These are phyloP conservation scores for Aurantiochytrium sp. DNA, from an alignment of 108 stramenopile species.

Conservation along the genomic window DNA sequence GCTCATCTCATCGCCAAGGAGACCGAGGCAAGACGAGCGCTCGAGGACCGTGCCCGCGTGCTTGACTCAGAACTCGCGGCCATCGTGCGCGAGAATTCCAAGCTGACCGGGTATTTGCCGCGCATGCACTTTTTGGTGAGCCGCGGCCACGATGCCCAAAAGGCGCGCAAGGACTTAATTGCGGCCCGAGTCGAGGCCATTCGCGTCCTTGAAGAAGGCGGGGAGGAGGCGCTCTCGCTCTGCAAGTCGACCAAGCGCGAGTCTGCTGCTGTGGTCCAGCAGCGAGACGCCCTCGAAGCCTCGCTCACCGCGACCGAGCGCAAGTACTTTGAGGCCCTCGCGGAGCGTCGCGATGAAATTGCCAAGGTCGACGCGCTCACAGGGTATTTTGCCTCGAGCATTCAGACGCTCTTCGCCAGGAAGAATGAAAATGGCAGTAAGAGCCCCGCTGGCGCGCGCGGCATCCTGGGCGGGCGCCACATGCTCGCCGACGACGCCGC, in stretches of 20 bases:
- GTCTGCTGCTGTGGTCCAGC: not conserved
- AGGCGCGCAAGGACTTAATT: not conserved
- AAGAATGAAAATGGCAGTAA: not conserved
- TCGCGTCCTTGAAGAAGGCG: not conserved
- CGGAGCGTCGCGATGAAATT: not conserved
- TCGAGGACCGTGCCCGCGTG: not conserved
- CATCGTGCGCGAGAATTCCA: not conserved
- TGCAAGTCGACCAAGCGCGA: not conserved
- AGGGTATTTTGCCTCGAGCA: not conserved
- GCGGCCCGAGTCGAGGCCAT: not conserved
- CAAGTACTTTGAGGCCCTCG: not conserved
- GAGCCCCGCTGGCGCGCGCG: too few relatives aligned
- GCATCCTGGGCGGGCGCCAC: not conserved
- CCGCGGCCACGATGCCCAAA: not conserved
- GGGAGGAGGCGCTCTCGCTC: not conserved
- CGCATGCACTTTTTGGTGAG: not conserved
- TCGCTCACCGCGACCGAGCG: not conserved
- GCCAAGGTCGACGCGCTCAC: conserved; percentile 10
- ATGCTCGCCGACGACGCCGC: not conserved
- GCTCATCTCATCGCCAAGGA: not conserved
- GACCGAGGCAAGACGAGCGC: not conserved
- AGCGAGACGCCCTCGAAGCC: not conserved
- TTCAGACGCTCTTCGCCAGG: not conserved
- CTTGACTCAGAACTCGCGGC: not conserved
- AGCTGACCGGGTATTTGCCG: not conserved